Percentiles rank a stretch among this genome's conserved stretches.
These are phyloP conservation scores for Avena eriantha DNA, from an alignment of 176 grass and related monocot species.

Conservation along the genomic window DNA sequence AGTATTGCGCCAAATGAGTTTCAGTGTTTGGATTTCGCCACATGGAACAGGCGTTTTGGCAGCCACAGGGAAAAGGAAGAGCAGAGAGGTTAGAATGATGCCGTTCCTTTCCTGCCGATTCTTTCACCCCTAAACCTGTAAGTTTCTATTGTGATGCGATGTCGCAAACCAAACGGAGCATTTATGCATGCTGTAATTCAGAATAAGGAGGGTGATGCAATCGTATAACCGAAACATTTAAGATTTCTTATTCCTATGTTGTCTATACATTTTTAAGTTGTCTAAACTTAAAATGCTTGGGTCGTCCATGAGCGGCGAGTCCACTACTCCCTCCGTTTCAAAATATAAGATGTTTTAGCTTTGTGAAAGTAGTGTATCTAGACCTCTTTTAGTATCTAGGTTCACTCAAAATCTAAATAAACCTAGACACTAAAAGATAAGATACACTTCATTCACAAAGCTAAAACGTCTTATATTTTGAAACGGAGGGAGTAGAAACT, in stretches of 20 bases:
- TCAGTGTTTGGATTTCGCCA: constrained; percentile 22
- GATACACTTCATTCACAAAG: no score
- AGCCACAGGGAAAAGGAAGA: constrained; percentile 35
- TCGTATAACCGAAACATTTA: constrained; percentile 12
- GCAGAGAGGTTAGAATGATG: constrained; percentile 39
- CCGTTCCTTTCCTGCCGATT: constrained; percentile 48
- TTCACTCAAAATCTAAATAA: no score
- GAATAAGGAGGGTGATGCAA: constrained; percentile 60
- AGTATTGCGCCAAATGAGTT: constrained; percentile 34
- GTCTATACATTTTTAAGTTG: neutral
- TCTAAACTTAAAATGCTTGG: neutral
- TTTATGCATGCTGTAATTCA: constrained; percentile 40
- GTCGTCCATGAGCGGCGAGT: neutral
- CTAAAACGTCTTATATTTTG: no score
- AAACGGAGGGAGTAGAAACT: no score
- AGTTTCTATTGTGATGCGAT: constrained; percentile 43
- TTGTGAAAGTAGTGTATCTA: no score
- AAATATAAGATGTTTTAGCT: no score
- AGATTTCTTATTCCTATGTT: neutral
- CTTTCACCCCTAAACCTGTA: constrained; percentile 30
- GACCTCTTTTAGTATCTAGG: no score
- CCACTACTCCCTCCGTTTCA: no score
- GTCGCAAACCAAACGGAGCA: constrained; percentile 35
- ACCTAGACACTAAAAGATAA: no score
- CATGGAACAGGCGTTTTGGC: constrained; percentile 29